Evolutionary conservation across 2,329 filamentous ascomycete genomes (phyloP).

Genomic region (Claviceps spartinae): DNA sequence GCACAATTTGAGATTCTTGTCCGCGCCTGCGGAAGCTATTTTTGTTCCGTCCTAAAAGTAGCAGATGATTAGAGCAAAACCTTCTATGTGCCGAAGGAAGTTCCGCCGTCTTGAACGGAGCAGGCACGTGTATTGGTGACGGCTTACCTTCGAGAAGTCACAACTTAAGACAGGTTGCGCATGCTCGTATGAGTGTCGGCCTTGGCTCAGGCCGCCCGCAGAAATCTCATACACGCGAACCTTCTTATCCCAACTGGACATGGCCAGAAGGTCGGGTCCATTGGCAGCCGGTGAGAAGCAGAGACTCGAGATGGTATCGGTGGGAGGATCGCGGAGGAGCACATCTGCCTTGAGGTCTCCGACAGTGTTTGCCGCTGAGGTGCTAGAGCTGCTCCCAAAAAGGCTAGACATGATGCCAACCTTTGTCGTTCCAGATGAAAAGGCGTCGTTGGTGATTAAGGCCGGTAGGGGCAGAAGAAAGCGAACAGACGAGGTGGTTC

Average conservation of each 20-base stretch:
- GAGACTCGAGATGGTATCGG: conserved; percentile 81
- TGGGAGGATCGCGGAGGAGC: conserved; percentile 60
- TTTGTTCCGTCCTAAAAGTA: conserved; percentile 71
- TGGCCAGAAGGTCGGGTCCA: conserved; percentile 63
- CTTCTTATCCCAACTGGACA: conserved; percentile 95
- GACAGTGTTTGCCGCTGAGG: conserved; percentile 54
- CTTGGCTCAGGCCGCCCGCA: conserved; percentile 61
- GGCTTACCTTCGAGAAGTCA: conserved; percentile 73
- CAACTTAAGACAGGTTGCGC: conserved; percentile 72
- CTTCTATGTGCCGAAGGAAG: background rate
- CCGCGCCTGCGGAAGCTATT: conserved; percentile 73
- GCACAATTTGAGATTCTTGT: conserved; percentile 80
- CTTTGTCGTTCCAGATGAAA: background rate
- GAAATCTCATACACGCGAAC: conserved; percentile 93
- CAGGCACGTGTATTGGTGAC: background rate
- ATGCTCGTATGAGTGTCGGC: conserved; percentile 76
- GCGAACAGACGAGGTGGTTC: background rate
- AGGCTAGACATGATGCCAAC: conserved; percentile 45
- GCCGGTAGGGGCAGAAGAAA: background rate
- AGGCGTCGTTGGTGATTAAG: background rate
- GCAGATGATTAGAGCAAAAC: background rate
- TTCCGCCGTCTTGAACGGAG: background rate
- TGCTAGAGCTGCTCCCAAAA: conserved; percentile 39
- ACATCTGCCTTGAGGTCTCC: conserved; percentile 89
- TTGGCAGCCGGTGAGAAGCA: conserved; percentile 56